Evolutionary conservation across 2,329 filamentous ascomycete species (phyloP), one percentile per base, ranked within the genome.

Genomic region (Setomelanomma holmii): DNA sequence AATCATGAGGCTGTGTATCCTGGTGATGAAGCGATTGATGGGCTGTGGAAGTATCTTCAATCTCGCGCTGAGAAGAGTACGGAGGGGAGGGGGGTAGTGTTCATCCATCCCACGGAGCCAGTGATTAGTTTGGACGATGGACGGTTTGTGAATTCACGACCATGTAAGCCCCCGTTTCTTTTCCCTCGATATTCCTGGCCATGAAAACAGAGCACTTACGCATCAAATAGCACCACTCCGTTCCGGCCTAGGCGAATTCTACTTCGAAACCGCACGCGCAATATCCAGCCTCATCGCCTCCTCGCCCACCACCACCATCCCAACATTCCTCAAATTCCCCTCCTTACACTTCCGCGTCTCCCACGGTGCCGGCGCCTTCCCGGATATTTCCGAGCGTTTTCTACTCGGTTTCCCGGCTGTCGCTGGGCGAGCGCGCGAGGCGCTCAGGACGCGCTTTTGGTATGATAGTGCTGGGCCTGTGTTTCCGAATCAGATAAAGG

Each of bases 391-490:
- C 2, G 67, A 71, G 43, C 65, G 72, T 16, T 75, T 75, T 39
- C 43, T 76, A 6, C 59, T 74, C 6, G 64, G 68, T 6, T 68
- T 75, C 43, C 63, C 70, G 0, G 43, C 59, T 0, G 61, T 66
- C 5, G 53, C 71, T 0, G 60, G 60, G 1, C 63, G 59, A 11
- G 63, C 67, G 11, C 56, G 64, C n/a, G 62, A 65, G 47, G 63
- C 62, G 3, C 73, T 70, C 49, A 67, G 63, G 33, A 51, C 54
- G 2, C 61, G 71, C 22, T 69, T 72, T 30, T 75, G 71, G 70
- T 76, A 75, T 44, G 73, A 76, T 45, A 72, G 63, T 21, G 73
- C 74, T 6, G 73, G 73, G 0, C 72, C 72, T 0, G 71, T 75
- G 5, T 75, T 66, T 57, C 72, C 71, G 3, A 60, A 63, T 5